These are phyloP conservation scores for Termitomyces eurrhizus DNA, from an alignment of 768 basidiomycete species.

Conservation along the genomic window DNA sequence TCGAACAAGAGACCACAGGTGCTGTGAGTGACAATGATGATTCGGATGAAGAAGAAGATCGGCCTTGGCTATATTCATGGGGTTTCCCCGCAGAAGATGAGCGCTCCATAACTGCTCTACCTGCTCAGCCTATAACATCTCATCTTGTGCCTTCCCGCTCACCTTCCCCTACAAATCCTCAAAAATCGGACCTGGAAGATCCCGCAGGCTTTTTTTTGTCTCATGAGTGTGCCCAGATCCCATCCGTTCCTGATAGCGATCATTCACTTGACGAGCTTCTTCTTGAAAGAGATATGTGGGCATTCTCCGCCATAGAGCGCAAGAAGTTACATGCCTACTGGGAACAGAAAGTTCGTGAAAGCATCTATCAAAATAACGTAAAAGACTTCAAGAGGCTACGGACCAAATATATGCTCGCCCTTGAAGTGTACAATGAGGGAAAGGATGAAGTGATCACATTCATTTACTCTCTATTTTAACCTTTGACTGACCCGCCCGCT, in stretches of 20 bases:
- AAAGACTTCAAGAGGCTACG: constrained; percentile 41
- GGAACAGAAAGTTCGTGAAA: constrained; percentile 37
- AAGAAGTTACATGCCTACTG: constrained; percentile 39
- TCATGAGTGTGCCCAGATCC: constrained; percentile 32
- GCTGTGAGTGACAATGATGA: constrained; percentile 3
- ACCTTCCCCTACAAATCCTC: constrained; percentile 1
- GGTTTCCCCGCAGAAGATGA: not conserved
- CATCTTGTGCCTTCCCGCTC: not conserved
- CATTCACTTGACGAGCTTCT: constrained; percentile 38
- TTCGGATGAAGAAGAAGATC: not conserved
- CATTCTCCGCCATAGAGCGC: constrained; percentile 49
- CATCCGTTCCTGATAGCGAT: constrained; percentile 31
- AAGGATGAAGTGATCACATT: constrained; percentile 46
- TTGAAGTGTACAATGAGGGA: constrained; percentile 39
- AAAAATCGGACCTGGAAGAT: constrained; percentile 9
- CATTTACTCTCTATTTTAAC: not conserved
- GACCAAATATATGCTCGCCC: constrained; percentile 25
- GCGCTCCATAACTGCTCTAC: not conserved
- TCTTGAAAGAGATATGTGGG: constrained; percentile 42
- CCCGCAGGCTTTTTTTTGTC: constrained; percentile 31
- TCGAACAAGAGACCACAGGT: not conserved
- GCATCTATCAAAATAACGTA: constrained; percentile 19
- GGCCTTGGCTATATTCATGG: constrained; percentile 6
- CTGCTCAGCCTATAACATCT: not conserved
- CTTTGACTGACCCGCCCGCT: not conserved